Evolutionary conservation across 306 rosid species (phyloP), one percentile per base, ranked within the genome.

Genomic region (Cucumis cinereus): DNA sequence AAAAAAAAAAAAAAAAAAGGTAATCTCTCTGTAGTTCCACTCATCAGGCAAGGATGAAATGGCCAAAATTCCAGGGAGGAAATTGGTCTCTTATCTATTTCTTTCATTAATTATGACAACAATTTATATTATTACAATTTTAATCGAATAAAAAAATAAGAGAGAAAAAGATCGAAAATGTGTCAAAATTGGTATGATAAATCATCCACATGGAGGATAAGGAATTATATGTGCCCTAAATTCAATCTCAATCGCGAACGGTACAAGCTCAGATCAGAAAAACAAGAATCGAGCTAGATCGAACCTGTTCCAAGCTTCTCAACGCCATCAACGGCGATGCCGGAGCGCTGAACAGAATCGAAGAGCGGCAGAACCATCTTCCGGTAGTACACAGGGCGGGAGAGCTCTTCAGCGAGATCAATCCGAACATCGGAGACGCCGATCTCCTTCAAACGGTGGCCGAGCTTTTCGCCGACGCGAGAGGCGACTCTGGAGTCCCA

Each of bases 401-500:
- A 73, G 23, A 79, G 78, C 78, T 79, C 82, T 33, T 79, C 82
- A 17, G 30, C 10, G 5, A 79, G 66, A 28, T 79, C 66, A 77
- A 79, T 50, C 11, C 35, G 10, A 14, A 79, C 73, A 53, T 24
- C 61, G 52, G 71, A 57, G 30, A 79, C 54, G 4, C 82, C 77
- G 28, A 79, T 60, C 24, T 79, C 82, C 10, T 12, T 61, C 23
- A 79, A 61, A 35, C 82, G 78, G 36, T 50, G 16, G 10, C 45
- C 78, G 14, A 79, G 82, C 66, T 79, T 79, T 19, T 73, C 78
- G 53, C 78, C 66, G 33, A 81, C 83, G 59, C 82, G 76, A 35
- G 56, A 68, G 41, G 82, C 85, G 70, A 68, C 28, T 36, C 52
- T 82, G 77, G 85, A 45, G 35, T 79, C 83, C 82, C 82, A 82